These are phyloP conservation scores for Stagonosporopsis tanaceti DNA, from an alignment of 2,329 filamentous ascomycete genomes.

Conservation along the genomic window DNA sequence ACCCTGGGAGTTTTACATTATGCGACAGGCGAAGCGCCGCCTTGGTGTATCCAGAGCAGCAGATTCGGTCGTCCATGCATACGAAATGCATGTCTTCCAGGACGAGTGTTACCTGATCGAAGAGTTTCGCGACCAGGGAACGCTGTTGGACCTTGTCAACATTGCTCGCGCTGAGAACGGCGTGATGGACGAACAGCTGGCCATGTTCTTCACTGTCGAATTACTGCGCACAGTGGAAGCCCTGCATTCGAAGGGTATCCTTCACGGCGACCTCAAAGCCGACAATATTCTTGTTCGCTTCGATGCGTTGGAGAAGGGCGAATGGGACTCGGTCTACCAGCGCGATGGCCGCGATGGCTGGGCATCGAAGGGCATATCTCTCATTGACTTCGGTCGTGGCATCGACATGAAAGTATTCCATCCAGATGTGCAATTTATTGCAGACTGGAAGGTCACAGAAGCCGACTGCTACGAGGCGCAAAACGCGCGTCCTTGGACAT, in stretches of 20 bases:
- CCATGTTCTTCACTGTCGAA: conserved; percentile 96
- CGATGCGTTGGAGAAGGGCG: conserved; percentile 58
- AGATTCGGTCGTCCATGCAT: conserved; percentile 80
- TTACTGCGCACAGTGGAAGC: conserved; percentile 89
- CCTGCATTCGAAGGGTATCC: conserved; percentile 77
- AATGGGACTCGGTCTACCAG: conserved; percentile 71
- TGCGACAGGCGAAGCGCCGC: conserved; percentile 80
- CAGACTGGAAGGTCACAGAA: conserved; percentile 89
- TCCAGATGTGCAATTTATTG: conserved; percentile 83
- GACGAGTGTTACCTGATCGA: conserved; percentile 91
- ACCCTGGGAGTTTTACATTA: conserved; percentile 96
- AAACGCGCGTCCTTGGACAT: conserved; percentile 93
- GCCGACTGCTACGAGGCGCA: conserved; percentile 96
- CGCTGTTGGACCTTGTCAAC: conserved; percentile 94
- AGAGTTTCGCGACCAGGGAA: conserved; percentile 87
- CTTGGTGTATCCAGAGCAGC: conserved; percentile 75
- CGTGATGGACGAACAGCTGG: conserved; percentile 87
- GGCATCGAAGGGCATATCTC: conserved; percentile 77
- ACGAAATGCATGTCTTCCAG: conserved; percentile 90
- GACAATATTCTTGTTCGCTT: conserved; percentile 95
- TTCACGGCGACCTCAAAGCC: conserved; percentile 94
- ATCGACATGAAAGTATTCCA: conserved; percentile 92
- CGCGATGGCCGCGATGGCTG: conserved; percentile 80
- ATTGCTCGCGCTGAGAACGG: conserved; percentile 75
- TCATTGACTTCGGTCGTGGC: conserved; percentile 94